Evolutionary conservation across 164 flowering plant genomes (phyloP).

Genomic region (Stephania cephalantha): DNA sequence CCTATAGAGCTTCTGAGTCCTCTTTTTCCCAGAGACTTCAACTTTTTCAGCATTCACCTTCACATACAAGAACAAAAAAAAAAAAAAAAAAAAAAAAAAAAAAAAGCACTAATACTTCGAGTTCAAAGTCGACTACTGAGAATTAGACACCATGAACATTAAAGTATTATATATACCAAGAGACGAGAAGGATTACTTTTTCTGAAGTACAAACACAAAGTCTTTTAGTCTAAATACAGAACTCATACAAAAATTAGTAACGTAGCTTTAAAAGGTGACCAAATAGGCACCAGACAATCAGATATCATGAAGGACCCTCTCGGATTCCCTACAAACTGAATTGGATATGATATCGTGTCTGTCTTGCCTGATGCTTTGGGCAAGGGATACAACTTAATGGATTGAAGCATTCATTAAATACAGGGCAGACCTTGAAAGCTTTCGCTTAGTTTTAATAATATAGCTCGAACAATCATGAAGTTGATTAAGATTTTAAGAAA

Average conservation of each 20-base stretch:
- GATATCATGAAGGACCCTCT: background rate
- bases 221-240: background rate
- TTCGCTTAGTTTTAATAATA: background rate
- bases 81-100: conserved; percentile 8
- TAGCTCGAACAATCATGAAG: background rate
- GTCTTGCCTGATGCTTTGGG: too few species aligned
- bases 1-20: conserved; percentile 85
- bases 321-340: too few species aligned
- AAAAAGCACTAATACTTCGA: background rate
- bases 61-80: conserved; percentile 15
- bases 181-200: background rate
- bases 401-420: too few species aligned
- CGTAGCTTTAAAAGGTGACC: background rate
- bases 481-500: background rate
- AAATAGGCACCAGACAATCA: background rate
- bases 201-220: background rate
- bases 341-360: too few species aligned
- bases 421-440: too few species aligned
- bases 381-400: too few species aligned
- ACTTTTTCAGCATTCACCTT: conserved; percentile 97
- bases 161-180: background rate
- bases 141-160: background rate
- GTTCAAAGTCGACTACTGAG: too few species aligned
- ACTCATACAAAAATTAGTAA: background rate
- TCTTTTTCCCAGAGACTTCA: conserved; percentile 96